Evolutionary conservation across 2,329 filamentous ascomycete species (phyloP).

Genomic region (Neodidymelliopsis sp.): DNA sequence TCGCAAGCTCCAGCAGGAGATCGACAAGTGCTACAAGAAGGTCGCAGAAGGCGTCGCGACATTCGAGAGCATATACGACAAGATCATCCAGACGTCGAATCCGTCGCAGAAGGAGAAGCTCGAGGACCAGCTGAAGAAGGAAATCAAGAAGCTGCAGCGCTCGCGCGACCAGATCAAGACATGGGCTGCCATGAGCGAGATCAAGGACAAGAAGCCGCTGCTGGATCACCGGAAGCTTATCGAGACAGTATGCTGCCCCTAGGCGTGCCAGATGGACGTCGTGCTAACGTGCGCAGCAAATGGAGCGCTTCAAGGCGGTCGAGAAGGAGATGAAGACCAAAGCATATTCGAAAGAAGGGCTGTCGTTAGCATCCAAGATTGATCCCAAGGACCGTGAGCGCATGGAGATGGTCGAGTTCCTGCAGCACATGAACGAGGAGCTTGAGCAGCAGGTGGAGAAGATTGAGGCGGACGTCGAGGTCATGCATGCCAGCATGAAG

Average conservation of each 20-base stretch:
- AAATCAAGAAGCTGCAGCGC: slow-evolving; percentile 99
- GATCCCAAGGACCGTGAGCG: slow-evolving; percentile 99
- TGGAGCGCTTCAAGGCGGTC: slow-evolving; percentile 99
- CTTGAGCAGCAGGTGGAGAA: slow-evolving; percentile 92
- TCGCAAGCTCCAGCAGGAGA: slow-evolving; percentile 96
- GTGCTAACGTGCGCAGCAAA: slow-evolving; percentile 71
- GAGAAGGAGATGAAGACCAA: slow-evolving; percentile 99
- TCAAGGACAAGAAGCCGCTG: slow-evolving; percentile 98
- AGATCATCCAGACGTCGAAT: slow-evolving; percentile 93
- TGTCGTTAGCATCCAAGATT: slow-evolving; percentile 88
- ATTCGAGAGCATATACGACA: slow-evolving; percentile 96
- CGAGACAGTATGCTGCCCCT: slow-evolving; percentile 76
- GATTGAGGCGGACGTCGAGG: slow-evolving; percentile 88
- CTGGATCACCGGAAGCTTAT: slow-evolving; percentile 94
- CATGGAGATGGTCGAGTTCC: slow-evolving; percentile 84
- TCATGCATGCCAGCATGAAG: slow-evolving; percentile 87
- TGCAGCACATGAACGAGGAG: slow-evolving; percentile 87
- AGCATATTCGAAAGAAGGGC: slow-evolving; percentile 96
- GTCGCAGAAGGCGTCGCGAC: slow-evolving; percentile 89
- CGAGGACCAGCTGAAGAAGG: slow-evolving; percentile 96
- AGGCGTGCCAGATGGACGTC: slow-evolving; percentile 15
- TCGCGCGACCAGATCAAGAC: slow-evolving; percentile 99
- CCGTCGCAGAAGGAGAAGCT: slow-evolving; percentile 97
- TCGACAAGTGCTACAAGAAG: slow-evolving; percentile 99
- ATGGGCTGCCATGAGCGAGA: slow-evolving; percentile 97